Conservation (phyloP, 2,329 filamentous ascomycete species). For the Fonsecaea multimorphosa region DNA sequence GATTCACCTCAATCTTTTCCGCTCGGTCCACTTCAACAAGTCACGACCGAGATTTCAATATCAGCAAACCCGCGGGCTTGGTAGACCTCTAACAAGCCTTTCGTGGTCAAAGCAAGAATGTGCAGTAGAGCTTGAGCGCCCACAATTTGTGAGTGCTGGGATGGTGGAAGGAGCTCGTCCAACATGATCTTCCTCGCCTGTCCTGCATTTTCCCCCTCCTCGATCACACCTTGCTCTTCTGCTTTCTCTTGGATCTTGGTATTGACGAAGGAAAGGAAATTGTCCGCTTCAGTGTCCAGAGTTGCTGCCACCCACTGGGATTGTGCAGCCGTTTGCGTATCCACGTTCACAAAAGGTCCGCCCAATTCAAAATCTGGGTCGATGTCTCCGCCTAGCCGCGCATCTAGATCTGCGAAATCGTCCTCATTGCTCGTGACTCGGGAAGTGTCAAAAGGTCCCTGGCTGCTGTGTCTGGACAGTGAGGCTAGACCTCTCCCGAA, state of each 20-base stretch:
- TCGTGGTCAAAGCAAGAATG: slow-evolving; percentile 72
- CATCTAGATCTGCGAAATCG: slow-evolving; percentile 44
- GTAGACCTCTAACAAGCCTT: slow-evolving; percentile 65
- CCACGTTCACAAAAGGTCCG: slow-evolving; percentile 52
- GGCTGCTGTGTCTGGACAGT: slow-evolving; percentile 41
- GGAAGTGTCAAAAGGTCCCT: slow-evolving; percentile 19
- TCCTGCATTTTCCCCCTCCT: slow-evolving; percentile 25
- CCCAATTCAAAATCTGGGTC: slow-evolving; percentile 52
- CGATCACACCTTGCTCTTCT: slow-evolving; percentile 16
- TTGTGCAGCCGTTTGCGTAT: slow-evolving; percentile 56
- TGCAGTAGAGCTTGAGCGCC: slow-evolving; percentile 80
- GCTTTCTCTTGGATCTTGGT: slow-evolving; percentile 49
- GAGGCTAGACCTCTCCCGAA: slow-evolving; percentile 41
- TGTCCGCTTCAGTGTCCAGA: slow-evolving; percentile 64
- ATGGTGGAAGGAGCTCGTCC: slow-evolving; percentile 69
- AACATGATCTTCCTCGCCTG: slow-evolving; percentile 56
- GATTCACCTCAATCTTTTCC: background rate
- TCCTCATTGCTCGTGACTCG: slow-evolving; percentile 30
- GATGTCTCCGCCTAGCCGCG: slow-evolving; percentile 41
- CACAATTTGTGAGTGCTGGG: slow-evolving; percentile 61
- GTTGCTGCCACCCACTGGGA: slow-evolving; percentile 57
- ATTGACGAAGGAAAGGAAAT: slow-evolving; percentile 67
- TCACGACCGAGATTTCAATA: slow-evolving; percentile 33
- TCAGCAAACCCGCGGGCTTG: slow-evolving; percentile 59
- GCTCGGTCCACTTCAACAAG: slow-evolving; percentile 4